Base-by-base conservation (phyloP, 352 stramenopile species). In the Phytophthora melonis region DNA sequence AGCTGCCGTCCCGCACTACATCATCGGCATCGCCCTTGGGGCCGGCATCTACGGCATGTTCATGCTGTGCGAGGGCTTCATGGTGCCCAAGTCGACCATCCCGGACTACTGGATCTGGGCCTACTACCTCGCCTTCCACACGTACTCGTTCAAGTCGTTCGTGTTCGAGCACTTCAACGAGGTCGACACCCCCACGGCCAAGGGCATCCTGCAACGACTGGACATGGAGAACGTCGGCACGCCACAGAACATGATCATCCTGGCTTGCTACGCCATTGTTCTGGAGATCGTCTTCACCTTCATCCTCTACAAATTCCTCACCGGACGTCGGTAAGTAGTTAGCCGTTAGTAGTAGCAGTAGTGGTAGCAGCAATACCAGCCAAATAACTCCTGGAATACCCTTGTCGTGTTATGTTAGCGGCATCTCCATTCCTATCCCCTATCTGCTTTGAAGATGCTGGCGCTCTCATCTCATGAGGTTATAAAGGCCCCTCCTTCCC, bases 81-180 rank as follows among this genome's bases (percentile, higher is more conserved):
- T 95, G 74, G 78, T 93, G 43, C 78, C 84, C 30, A 34, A 9
- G 30, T 6, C 63, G 45, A 32, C 52, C 68, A 94, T 97, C 36
- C 86, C 86, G 8, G 25, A 52, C 34, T 91, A 88, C 74, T 89
- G 89, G 77, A 79, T 80, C 62, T 97, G 89, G 90, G 74, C 72
- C 30, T 89, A 95, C 75, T 93, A 95, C 79, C 25, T 93, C 23
- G 82, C 78, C 9, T 94, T 96, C 72, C 88, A 93, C 74, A 86
- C 88, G 23, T 96, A 94, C 73, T 77, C 74, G 39, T 93, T 96
- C 71, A 58, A 91, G 75, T 78, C 75, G 27, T 89, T 96, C 78
- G 89, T 96, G 84, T 87, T 82, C 66, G 70, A 93, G 41, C 82
- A 96, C 30, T 93, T 92, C 69, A 71, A 66, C 11, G 30, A 57